Evolutionary conservation across 2,329 filamentous ascomycete genomes (phyloP), one percentile per base, ranked within the genome.

Genomic region (Aspergillus pseudoglaucus): DNA sequence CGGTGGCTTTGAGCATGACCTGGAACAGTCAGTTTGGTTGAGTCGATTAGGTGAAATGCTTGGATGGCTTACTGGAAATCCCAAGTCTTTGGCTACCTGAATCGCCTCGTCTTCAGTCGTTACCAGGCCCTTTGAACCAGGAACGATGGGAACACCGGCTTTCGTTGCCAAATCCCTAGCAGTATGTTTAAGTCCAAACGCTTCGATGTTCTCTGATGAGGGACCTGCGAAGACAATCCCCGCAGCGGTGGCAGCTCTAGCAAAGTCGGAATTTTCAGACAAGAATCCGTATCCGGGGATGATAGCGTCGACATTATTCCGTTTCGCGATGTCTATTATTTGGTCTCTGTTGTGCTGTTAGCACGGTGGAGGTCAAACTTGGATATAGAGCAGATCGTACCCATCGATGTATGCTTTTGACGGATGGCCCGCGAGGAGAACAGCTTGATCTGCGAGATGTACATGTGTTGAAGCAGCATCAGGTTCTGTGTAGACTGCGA

Each of bases 1-100:
- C 81, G 10, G 88, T 86, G 53, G 87, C 88, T 75, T 95, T 95
- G 45, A 89, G 75, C 60, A 90, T 77, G 6, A 90, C 84, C 10
- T 59, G 37, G 9, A 15, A n/a, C 18, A 1, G n/a, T 32, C 42
- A 35, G 33, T 53, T 42, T 49, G 45, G 45, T 35, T 20, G 15
- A 20, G 15, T 37, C 17, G 2, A 25, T 4, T n/a, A 33, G 39
- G 17, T 20, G 6, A n/a, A 42, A 15, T 14, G 14, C 47, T n/a
- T 17, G 15, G 4, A 22, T 32, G 2, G 35, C 27, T 20, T 56
- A 78, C 72, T 1, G 77, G 77, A 53, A 70, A 80, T 0, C 76
- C 74, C 33, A 79, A 63, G 17, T 59, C 59, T 42, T 72, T 66
- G 1, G 74, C 70, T 39, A 71, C 68, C 25, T 61, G 58, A 0